Percentiles rank a stretch among this genome's conserved stretches.
Conservation (phyloP, 306 rosid species). For the Rosa persica region DNA sequence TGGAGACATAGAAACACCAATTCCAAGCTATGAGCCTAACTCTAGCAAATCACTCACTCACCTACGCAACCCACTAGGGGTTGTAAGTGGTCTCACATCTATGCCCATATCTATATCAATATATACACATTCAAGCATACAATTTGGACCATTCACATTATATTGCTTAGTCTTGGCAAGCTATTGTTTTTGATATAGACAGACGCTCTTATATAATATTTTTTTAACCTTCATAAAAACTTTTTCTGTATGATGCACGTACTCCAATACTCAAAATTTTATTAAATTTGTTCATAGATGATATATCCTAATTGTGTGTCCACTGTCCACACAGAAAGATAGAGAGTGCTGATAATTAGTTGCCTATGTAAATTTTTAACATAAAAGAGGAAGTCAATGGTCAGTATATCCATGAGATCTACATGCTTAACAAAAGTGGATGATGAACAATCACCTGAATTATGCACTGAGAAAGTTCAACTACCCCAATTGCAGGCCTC, state of each 20-base stretch:
- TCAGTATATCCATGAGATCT: neutral
- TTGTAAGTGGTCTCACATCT: neutral
- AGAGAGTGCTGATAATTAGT: neutral
- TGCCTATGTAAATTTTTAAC: neutral
- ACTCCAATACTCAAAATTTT: neutral
- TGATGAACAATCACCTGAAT: conserved; percentile 64
- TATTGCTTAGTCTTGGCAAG: neutral
- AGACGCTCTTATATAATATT: neutral
- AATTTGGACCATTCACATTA: neutral
- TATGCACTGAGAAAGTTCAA: conserved; percentile 93
- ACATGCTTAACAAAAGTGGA: neutral
- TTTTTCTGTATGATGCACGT: neutral
- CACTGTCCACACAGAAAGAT: neutral
- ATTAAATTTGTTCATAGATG: neutral
- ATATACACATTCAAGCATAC: neutral
- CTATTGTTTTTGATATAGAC: neutral
- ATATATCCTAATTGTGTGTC: neutral
- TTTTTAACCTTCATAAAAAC: neutral
- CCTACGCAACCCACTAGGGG: neutral
- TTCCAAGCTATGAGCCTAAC: neutral
- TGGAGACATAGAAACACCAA: neutral
- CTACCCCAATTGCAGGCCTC: conserved; percentile 96
- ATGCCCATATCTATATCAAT: neutral
- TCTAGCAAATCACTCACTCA: neutral
- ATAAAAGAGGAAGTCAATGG: neutral